Base-by-base conservation (phyloP, 176 grass and related monocot species). In the Musa schizocarpa region DNA sequence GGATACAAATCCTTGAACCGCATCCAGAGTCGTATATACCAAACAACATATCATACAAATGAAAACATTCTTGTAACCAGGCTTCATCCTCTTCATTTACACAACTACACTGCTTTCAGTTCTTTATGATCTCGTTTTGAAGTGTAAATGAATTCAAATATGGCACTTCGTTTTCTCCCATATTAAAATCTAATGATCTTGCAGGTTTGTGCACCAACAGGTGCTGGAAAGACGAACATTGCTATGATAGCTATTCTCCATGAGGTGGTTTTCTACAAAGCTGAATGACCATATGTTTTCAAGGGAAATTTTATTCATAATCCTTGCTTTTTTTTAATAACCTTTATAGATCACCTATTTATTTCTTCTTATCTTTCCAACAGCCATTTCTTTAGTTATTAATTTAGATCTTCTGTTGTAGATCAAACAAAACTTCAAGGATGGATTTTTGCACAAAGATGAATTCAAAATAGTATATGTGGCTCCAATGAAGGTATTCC, bases 391-490 rank as follows among this genome's bases (percentile, higher is more conserved):
- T 52, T 61, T 55, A 20, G 69, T 50, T 62, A 72, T n/a, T 25
- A 52, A 72, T 61, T 24, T 50, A 62, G 19, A 21, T 9, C 16
- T 73, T 73, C n/a, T 73, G 75, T 77, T 78, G 55, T 76, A 97
- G 93, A 80, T 97, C 82, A 97, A 97, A 86, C 93, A 97, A 5
- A 90, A 97, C 72, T 93, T 97, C 43, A 92, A 83, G 70, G 93
- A 97, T 83, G 93, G 90, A 11, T 83, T 97, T 87, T 83, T 97
- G 72, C 90, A 97, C 82, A 97, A 93, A 85, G 85, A 97, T 65
- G 93, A 97, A 78, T 97, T 97, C 73, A 97, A 97, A 70, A 97
- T 97, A 87, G 90, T 97, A 22, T 97, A 97, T 88, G 93, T 97
- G 80, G 93, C 93, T 83, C 93, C 93, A 79, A 97, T 97, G 93